Evolutionary conservation across 805 yeast species (phyloP), one percentile per base, ranked within the genome.

Genomic region (Candida michaelii): DNA sequence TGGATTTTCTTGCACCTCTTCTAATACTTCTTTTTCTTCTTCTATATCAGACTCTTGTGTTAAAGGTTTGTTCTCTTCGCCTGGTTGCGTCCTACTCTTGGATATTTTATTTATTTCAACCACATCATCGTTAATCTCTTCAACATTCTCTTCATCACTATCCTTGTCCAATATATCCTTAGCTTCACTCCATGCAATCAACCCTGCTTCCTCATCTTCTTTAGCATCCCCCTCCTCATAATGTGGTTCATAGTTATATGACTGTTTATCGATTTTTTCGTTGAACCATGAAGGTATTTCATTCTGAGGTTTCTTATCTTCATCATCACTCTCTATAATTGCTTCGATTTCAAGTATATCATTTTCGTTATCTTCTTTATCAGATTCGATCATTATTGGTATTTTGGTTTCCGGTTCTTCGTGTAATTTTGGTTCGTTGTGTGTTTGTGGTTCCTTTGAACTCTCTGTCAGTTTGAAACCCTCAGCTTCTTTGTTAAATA

Each of bases 151-250:
- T 5, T 10, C 16, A 5, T 33, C 48, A 21, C 45, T 10, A 29
- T 16, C 47, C n/a, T 41, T 37, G 12, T 51, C 57, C 5, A 60
- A 39, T 27, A 54, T 44, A 12, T 58, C 68, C 40, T 65, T 65
- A 1, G 77, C 75, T 43, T 76, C 81, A 31, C 59, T 58, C 75
- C 79, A 79, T 0, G 81, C 62, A 4, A 79, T 65, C 37, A 80
- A 54, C 0, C 82, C 83, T 1, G 70, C 74, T 33, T 63, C 62
- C 43, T 32, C 43, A 13, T 74, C 78, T 36, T 72, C 74, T 21
- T 65, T 12, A 7, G n/a, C 18, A 12, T 24, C 71, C 3, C 15
- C 13, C 66, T 60, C 33, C 42, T 21, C 36, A 42, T 40, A 9
- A 2, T 19, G 3, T n/a, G 15, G 30, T 23, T 30, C 35, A 15